Base-by-base conservation (phyloP, 495 filamentous ascomycete species). In the Glutinoglossum americanum region DNA sequence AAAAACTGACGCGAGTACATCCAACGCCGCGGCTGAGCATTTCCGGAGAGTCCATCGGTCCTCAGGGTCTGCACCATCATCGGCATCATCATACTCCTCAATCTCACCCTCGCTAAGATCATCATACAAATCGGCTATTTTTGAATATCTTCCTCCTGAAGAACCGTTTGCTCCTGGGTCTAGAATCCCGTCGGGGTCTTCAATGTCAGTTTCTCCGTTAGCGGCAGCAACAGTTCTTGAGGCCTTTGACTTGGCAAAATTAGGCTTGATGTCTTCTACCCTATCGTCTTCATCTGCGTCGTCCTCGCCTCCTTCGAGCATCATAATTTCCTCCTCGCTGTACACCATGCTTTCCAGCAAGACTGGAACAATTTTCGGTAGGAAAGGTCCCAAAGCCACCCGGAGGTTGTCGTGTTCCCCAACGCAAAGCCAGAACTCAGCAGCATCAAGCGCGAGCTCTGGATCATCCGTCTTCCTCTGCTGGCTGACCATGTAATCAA, bases 331-430 rank as follows among this genome's bases (percentile, higher is more conserved):
- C 57, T 97, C 92, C 60, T 94, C 85, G 62, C 85, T 83, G 62
- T 97, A 99, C 17, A 97, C 80, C 92, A 99, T 99, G 64, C 86
- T 90, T 59, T 90, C 80, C 1, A 99, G 77, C 47, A 99, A 70
- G 17, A 96, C 83, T 0, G 92, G 90, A 19, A 99, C 80, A 51
- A 99, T 87, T 66, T 87, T 86, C 57, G 76, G 69, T 60, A 99
- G 79, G 65, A 83, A 85, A 0, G 86, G 88, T 6, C 74, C 80
- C 21, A 99, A 69, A 0, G 77, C 73, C 41, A 77, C 74, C 67
- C 84, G 84, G 53, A 99, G 68, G 53, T 79, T 76, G 37, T 82
- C 74, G 65, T 94, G 87, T 67, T 95, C 93, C 28, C 89, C 89
- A 32, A 94, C 81, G 54, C 85, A 84, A 53, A 99, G 79, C 88